Evolutionary conservation across 176 grass and related monocot species (phyloP).

Genomic region (Elymus sibiricus): DNA sequence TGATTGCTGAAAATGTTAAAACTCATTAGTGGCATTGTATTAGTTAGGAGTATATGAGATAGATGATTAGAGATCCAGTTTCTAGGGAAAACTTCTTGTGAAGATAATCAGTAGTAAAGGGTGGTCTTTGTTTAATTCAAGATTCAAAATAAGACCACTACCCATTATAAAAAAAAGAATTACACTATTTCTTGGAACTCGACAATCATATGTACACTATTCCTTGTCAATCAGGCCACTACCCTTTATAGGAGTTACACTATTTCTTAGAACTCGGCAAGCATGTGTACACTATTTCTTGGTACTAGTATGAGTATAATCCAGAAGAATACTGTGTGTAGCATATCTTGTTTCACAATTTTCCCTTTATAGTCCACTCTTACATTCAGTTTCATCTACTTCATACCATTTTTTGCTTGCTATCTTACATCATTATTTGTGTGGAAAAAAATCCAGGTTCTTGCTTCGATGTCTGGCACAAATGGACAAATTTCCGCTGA

Average conservation of each 20-base stretch:
- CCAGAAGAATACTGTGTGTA: constrained; percentile 18
- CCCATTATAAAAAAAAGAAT: neutral
- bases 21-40: constrained; percentile 12
- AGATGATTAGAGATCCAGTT: constrained; percentile 22
- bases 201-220: neutral
- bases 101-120: neutral
- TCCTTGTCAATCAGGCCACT: neutral
- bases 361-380: neutral
- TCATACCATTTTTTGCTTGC: neutral
- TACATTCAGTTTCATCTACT: neutral
- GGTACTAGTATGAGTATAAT: neutral
- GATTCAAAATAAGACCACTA: neutral
- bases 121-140: constrained; percentile 13
- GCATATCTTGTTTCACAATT: constrained; percentile 17
- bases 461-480: constrained; percentile 74
- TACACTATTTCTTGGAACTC: neutral
- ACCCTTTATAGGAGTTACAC: neutral
- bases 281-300: constrained; percentile 5
- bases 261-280: constrained; percentile 4
- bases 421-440: constrained; percentile 31
- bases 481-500: constrained; percentile 78
- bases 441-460: constrained; percentile 49
- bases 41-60: constrained; percentile 12
- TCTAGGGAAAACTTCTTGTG: constrained; percentile 1
- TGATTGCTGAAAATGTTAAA: constrained; percentile 19